Percentiles rank a stretch among this genome's conserved stretches.
Conservation (phyloP, 2,329 filamentous ascomycete genomes). For the Seiridium cupressi region DNA sequence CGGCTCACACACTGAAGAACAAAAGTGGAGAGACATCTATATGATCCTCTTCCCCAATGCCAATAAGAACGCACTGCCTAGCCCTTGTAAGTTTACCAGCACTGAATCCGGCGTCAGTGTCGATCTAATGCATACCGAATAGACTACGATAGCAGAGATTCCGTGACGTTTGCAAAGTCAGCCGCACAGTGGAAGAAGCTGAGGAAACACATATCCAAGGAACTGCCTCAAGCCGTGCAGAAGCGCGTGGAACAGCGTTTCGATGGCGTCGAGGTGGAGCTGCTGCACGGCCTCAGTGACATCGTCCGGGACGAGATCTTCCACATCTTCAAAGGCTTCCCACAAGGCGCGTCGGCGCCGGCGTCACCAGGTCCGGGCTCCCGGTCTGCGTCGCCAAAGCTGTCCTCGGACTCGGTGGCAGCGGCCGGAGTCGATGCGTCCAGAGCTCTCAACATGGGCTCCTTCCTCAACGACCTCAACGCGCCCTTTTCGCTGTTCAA, state of each 20-base stretch:
- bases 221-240: constrained; percentile 22
- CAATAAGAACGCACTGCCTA: constrained; percentile 23
- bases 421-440: constrained; percentile 7
- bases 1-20: constrained; percentile 21
- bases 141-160: constrained; percentile 24
- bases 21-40: constrained; percentile 29
- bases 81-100: constrained; percentile 22
- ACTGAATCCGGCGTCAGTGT: not conserved
- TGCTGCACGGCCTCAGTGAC: constrained; percentile 21
- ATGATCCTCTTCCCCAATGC: constrained; percentile 26
- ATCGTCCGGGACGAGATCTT: constrained; percentile 22
- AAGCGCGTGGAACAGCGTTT: constrained; percentile 25
- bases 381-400: constrained; percentile 16
- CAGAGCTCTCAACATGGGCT: constrained; percentile 15
- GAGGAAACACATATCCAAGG: constrained; percentile 22
- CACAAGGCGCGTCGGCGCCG: constrained; percentile 18
- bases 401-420: constrained; percentile 7
- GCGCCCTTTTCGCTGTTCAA: not conserved
- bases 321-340: constrained; percentile 21
- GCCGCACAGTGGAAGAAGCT: constrained; percentile 19
- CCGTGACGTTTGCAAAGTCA: constrained; percentile 14
- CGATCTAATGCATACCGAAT: constrained; percentile 11
- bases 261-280: constrained; percentile 20
- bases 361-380: constrained; percentile 10
- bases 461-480: constrained; percentile 13